Evolutionary conservation across 345 rosid species (phyloP), one percentile per base, ranked within the genome.

Genomic region (Murraya paniculata): DNA sequence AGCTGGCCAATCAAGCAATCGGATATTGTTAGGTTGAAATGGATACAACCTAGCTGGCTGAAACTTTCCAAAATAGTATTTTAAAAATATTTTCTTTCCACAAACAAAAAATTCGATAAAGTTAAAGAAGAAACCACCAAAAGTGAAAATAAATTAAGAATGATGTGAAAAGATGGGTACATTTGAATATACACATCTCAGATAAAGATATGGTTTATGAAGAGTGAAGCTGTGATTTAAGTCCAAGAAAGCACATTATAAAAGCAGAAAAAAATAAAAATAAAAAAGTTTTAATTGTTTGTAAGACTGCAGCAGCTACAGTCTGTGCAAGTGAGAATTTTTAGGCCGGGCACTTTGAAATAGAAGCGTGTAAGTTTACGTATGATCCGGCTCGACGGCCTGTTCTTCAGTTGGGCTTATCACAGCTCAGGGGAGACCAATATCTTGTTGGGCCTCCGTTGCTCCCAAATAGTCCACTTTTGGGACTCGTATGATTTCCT

Each of bases 1-100:
- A 74, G 3, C 41, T 28, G 62, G 24, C 69, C 68, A 73, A 68
- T 76, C 30, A 27, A 68, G 62, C 58, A 41, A 62, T 21, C n/a
- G 45, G n/a, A 13, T 10, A 59, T 30, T 68, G 85, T 56, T 83
- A 73, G 81, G 78, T 71, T 57, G 53, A 77, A 30, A 59, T 53
- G 11, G 78, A 16, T 53, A 65, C 35, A 9, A 64, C 71, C 62
- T 3, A 45, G 30, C 45, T n/a, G 59, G n/a, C 1, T n/a, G 21
- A 9, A 64, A 1, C 14, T 21, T 58, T 45, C 48, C 35, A 11
- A 67, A 30, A n/a, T 64, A 48, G 27, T 60, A 60, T 60, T 59
- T 8, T 72, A 7, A 25, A 56, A 13, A 33, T 5, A 24, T 57
- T 22, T 66, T 73, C 25, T 28, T 48, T 9, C 39, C 25, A 60